phyloP scores from a whole-genome alignment of 2,329 filamentous ascomycete genomes.

The Erysiphe pulchra region DNA sequence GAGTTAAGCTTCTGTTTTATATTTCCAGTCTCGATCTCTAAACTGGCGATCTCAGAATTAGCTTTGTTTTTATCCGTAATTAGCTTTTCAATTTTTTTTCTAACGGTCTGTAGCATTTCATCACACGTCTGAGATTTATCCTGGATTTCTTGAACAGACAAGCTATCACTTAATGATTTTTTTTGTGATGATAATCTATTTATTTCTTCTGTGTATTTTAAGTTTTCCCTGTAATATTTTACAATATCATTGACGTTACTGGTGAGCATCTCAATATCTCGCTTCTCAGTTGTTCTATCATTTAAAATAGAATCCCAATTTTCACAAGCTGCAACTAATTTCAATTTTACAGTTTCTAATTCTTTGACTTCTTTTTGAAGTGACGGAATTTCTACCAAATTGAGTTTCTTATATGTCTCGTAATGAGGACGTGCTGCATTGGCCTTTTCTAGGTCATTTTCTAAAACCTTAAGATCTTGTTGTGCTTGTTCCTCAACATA shows the following conservation, averaged over 20 bases:
- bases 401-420: constrained; percentile 48
- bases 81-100: constrained; percentile 37
- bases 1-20: constrained; percentile 45
- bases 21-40: constrained; percentile 60
- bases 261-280: constrained; percentile 48
- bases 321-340: constrained; percentile 34
- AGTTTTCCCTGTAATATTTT: constrained; percentile 46
- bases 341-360: constrained; percentile 34
- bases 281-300: constrained; percentile 35
- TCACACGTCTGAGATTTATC: constrained; percentile 41
- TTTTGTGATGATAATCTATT: constrained; percentile 52
- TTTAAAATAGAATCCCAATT: constrained; percentile 39
- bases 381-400: constrained; percentile 39
- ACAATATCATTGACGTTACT: constrained; percentile 55
- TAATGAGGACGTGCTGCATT: constrained; percentile 39
- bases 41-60: constrained; percentile 35
- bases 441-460: constrained; percentile 28
- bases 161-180: constrained; percentile 33
- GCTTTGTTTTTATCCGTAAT: constrained; percentile 45
- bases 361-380: constrained; percentile 36
- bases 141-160: constrained; percentile 65
- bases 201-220: constrained; percentile 46
- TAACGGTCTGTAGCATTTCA: constrained; percentile 39
- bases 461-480: constrained; percentile 26
- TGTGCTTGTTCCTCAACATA: constrained; percentile 36